Conservation (phyloP, 1,139 yeast species). For the Candida mesenterica region DNA sequence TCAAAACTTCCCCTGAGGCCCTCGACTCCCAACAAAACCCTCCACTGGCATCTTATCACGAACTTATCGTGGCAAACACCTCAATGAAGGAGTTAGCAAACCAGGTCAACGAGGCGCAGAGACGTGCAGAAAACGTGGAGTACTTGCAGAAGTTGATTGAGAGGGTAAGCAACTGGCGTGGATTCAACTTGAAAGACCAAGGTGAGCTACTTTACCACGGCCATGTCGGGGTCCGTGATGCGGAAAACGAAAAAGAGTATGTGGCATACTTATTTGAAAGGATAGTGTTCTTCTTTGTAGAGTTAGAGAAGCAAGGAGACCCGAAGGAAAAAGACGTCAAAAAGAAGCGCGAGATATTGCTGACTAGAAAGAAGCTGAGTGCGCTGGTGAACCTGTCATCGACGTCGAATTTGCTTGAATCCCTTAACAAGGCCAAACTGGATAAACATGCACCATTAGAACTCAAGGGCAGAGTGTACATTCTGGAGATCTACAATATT, state of each 20-base stretch:
- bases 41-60: conserved; percentile 59
- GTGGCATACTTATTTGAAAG: conserved; percentile 86
- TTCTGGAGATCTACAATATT: conserved; percentile 61
- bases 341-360: conserved; percentile 35
- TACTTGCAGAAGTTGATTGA: conserved; percentile 65
- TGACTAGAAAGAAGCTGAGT: conserved; percentile 44
- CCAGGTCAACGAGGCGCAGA: conserved; percentile 89
- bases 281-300: conserved; percentile 77
- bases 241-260: conserved; percentile 82
- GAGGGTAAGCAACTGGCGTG: conserved; percentile 89
- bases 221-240: conserved; percentile 70
- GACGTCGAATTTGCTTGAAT: conserved; percentile 38
- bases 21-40: conserved; percentile 31
- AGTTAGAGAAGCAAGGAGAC: conserved; percentile 27
- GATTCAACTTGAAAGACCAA: conserved; percentile 77
- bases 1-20: conserved; percentile 52
- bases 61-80: conserved; percentile 65
- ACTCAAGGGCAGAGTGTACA: conserved; percentile 68
- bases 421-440: conserved; percentile 28
- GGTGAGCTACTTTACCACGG: conserved; percentile 86
- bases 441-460: conserved; percentile 42
- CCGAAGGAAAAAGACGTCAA: conserved; percentile 25
- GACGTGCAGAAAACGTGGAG: conserved; percentile 84
- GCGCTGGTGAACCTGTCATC: conserved; percentile 31
- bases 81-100: conserved; percentile 69